Evolutionary conservation across 176 grass and related monocot species (phyloP), one percentile per base, ranked within the genome.

Genomic region (Pontederia paniculata): DNA sequence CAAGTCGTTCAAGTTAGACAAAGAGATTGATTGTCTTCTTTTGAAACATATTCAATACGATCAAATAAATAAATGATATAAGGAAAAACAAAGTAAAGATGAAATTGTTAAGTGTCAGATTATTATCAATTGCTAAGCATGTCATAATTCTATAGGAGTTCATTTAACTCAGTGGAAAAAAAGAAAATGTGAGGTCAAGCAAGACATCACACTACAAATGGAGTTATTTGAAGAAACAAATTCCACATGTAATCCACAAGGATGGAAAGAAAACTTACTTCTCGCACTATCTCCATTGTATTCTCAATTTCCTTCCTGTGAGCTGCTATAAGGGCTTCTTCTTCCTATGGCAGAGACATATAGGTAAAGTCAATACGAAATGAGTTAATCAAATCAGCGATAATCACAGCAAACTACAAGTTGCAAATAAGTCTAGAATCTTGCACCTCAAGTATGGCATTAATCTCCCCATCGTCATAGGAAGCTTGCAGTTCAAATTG

Each of bases 311-410:
- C 63, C 56, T 72, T 82, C 55, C 68, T 77, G 25, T 82, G 79
- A 69, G 79, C 74, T 56, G 74, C 54, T 82, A 82, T 67, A 43
- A 82, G 70, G 56, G 74, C 74, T 55, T 73, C 79, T 69, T 77
- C 68, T 62, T 75, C 78, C 78, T 81, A 42, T 17, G 31, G n/a
- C 21, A 31, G 5, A 21, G n/a, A 3, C 15, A 48, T 28, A 54
- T 37, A 67, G 60, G 23, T 23, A 60, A 58, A 61, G 66, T 64
- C 12, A 66, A 42, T 28, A n/a, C 12, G 11, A 67, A 11, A 68
- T 58, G 43, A 78, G 28, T 6, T 37, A 37, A 5, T 2, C 28
- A 67, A 44, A 8, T 10, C 4, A 19, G 37, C 16, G 17, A 45
- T 18, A 17, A 11, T 23, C 19, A 7, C 17, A 9, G 11, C 10